Evolutionary conservation across 306 rosid genomes (phyloP), one percentile per base, ranked within the genome.

Genomic region (Purshia tridentata): DNA sequence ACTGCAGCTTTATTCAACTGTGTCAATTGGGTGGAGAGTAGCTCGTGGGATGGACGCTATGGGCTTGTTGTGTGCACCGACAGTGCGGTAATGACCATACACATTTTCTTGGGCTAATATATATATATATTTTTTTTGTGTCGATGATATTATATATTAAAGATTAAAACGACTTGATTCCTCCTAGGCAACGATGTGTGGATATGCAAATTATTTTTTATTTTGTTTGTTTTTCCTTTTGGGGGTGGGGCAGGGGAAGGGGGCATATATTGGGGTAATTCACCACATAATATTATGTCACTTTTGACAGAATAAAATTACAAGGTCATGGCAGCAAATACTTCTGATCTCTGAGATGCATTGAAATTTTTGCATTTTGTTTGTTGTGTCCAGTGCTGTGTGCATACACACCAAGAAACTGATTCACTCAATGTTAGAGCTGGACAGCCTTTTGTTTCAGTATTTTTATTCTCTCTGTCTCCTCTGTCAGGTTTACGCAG

Each of bases 11-110:
- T 94, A 78, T 89, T 94, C 84, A 94, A 94, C 70, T 94, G 98
- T 83, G 96, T 91, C 85, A 94, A 94, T 41, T 94, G 98, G 98
- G 95, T 94, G 72, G 98, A 94, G 83, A 91, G 99, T 86, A 84
- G 76, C 82, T 95, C 99, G 15, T 95, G 99, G 99, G 99, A 95
- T 81, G 99, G 99, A 35, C 99, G 98, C 65, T 91, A 95, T 65
- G 99, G 98, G 60, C 97, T 95, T 64, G 99, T 95, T 69, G 98
- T 95, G 86, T 91, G 93, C 81, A 90, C 98, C 9, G 99, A 95
- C 78, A 95, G 96, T 76, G 99, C 99, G 76, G 99, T 95, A 88
- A 29, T 72, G 87, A 50, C 47, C 53, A 50, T 77, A 65, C 59
- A 44, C 14, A 18, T 70, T 81, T 49, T 75, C 50, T 61, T 64